Base-by-base conservation (phyloP, 1,139 yeast genomes). In the Debaryomyces psychrophilus region DNA sequence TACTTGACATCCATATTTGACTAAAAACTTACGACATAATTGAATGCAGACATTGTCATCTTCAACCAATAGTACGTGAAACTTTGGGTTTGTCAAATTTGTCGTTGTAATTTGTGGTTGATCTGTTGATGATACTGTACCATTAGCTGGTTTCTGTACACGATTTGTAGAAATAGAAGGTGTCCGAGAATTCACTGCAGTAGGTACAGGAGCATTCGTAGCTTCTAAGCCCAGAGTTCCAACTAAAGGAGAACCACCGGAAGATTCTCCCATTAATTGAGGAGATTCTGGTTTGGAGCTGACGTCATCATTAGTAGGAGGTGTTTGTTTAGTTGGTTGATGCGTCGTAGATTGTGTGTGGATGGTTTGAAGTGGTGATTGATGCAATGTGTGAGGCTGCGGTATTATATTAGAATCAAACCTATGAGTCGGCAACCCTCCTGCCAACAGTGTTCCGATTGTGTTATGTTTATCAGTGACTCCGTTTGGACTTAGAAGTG, bases 1-100 rank as follows among this genome's bases (percentile, higher is more conserved):
- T 3, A 92, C 96, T 25, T 90, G 85, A 65, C 97, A 92, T 1
- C 98, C 98, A 62, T 87, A 90, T 59, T 89, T 87, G 57, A 83
- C 81, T 51, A 93, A 67, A 60, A 92, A 89, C 62, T 87, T 87
- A 15, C 87, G 76, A 58, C 93, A 87, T 25, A 87, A 68, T 56
- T 84, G 88, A 44, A 90, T 86, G 56, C 95, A 87, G 31, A 88
- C 90, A 41, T 83, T 82, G 61, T 90, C 96, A 66, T 90, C 96
- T 64, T 90, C 96, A 5, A 90, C 97, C 20, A 90, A 68, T 37
- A 90, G 68, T 1, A 88, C 96, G 61, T 82, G 90, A 66, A 83
- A 84, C 54, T 73, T 73, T 2, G 78, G 75, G 50, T 71, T 70
- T 2, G 69, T 63, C 28, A 70, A 55, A 49, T 60, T 65, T 14